phyloP scores from a whole-genome alignment of 192 early-diverging fungal genomes.

The Rhizoclosmatium globosum region DNA sequence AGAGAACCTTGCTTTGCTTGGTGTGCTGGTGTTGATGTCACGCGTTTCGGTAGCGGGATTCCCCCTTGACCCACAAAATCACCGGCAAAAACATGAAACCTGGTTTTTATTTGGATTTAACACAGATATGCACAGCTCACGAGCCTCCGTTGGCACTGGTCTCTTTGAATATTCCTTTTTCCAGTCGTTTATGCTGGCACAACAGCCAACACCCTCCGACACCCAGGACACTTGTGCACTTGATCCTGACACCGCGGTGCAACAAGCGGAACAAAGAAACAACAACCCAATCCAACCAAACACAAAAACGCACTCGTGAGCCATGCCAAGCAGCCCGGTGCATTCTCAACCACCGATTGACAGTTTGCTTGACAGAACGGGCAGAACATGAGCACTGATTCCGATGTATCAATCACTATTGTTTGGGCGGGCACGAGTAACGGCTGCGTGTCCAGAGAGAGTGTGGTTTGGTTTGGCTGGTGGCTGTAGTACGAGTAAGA shows the following conservation, averaged over 20 bases:
- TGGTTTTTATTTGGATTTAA: no score
- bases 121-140: no score
- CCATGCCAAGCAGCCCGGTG: slow-evolving; percentile 7
- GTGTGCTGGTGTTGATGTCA: no score
- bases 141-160: no score
- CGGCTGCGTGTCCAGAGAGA: neutral
- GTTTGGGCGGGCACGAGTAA: neutral
- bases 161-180: neutral
- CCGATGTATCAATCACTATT: neutral
- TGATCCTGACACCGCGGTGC: slow-evolving; percentile 15
- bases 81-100: no score
- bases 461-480: neutral
- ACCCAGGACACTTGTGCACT: neutral
- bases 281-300: slow-evolving; percentile 3
- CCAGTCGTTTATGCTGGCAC: neutral
- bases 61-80: no score
- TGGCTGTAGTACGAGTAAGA: neutral
- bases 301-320: slow-evolving; percentile 1
- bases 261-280: slow-evolving; percentile 13
- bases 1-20: no score
- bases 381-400: slow-evolving; percentile 9
- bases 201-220: neutral
- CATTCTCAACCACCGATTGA: neutral
- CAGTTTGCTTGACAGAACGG: neutral
- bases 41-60: no score